phyloP scores from a whole-genome alignment of 768 basidiomycete genomes.

The Rhodosporidiobolus sp. region DNA sequence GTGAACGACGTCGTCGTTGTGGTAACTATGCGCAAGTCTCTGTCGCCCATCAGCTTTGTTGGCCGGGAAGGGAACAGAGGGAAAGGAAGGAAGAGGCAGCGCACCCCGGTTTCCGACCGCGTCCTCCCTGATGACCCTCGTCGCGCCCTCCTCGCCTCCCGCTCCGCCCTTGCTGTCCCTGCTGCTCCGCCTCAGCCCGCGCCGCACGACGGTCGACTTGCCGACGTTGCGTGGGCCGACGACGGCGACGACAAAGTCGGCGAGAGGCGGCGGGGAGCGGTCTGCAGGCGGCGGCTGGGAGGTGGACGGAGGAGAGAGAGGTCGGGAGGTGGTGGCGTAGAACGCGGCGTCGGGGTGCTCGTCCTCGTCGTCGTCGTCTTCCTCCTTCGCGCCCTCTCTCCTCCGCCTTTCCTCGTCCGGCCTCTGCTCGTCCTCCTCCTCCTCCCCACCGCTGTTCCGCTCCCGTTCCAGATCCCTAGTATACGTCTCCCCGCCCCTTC shows the following conservation, averaged over 20 bases:
- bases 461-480: background rate
- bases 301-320: background rate
- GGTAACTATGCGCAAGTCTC: too few relatives aligned
- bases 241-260: slow-evolving; percentile 58
- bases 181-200: slow-evolving; percentile 59
- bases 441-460: background rate
- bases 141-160: background rate
- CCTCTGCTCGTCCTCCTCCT: background rate
- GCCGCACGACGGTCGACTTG: slow-evolving; percentile 75
- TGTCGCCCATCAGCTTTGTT: background rate
- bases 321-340: too few relatives aligned
- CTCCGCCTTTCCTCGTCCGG: too few relatives aligned
- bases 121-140: slow-evolving; percentile 25
- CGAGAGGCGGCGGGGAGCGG: slow-evolving; percentile 6
- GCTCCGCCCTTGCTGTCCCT: background rate
- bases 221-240: slow-evolving; percentile 76
- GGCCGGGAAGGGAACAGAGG: background rate
- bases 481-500: too few relatives aligned
- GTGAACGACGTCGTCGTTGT: slow-evolving; percentile 32
- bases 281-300: background rate
- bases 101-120: slow-evolving; percentile 42
- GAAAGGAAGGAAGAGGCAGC: slow-evolving; percentile 8
- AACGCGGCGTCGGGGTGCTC: background rate
- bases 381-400: background rate
- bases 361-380: background rate